Evolutionary conservation across 176 grass and related monocot species (phyloP), one percentile per base, ranked within the genome.

Genomic region (Triticum timopheevii): DNA sequence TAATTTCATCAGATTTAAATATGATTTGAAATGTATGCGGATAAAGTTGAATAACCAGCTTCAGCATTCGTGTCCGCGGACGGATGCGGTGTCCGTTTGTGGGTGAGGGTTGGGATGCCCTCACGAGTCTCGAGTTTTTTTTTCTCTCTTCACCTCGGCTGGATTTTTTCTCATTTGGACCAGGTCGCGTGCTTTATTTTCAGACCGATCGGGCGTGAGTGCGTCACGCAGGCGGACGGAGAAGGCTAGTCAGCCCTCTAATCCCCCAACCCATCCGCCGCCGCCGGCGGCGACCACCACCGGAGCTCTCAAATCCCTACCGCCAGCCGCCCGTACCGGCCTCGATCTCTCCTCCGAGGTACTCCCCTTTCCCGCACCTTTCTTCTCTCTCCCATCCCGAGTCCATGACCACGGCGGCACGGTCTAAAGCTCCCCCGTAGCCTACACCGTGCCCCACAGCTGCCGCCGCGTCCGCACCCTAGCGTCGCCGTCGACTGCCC

Each of bases 191-290:
- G 58, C 35, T 79, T 58, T 17, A 5, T 64, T 52, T 52, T 65
- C 78, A 64, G 78, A 61, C 80, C 71, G 64, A 61, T 83, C 72
- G 61, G 39, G 70, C n/a, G 72, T 49, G 42, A 49, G 72, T 19
- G 40, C 69, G 64, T 50, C 16, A 49, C 63, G 50, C 12, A 36
- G 73, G 36, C 12, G 86, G 64, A 78, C 12, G 86, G 64, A 78
- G 64, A 71, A 61, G 24, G 49, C 86, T 35, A 83, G 80, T 42
- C 22, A 49, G 36, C 35, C 30, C 34, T 30, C 71, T 28, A 23
- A 52, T 34, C 25, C 63, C 63, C 73, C 67, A 65, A 74, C 56
- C 22, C 85, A 22, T 13, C 33, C n/a, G 78, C 80, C 80, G 56
- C 50, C 80, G 64, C 17, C 65, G 86, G 61, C 38, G 61, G 78